These are phyloP conservation scores for Hemisphaericaspora lyxosophila DNA, from an alignment of 1,139 yeast species.

Conservation along the genomic window DNA sequence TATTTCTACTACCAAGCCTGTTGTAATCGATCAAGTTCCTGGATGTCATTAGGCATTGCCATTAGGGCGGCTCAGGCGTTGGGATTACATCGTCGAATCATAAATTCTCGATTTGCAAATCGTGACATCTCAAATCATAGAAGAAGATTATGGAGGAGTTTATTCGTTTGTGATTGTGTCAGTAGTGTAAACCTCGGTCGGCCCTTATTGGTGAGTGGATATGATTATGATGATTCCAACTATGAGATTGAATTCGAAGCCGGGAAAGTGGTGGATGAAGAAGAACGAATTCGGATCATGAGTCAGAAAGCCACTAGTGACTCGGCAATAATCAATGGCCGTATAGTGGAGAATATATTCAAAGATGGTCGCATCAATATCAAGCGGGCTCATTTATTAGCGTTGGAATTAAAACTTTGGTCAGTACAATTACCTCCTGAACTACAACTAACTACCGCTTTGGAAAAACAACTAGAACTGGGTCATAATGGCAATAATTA, in stretches of 20 bases:
- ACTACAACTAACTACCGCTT: conserved; percentile 14
- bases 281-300: conserved; percentile 11
- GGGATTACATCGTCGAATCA: conserved; percentile 62
- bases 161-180: conserved; percentile 42
- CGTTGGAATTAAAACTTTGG: conserved; percentile 41
- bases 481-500: conserved; percentile 20
- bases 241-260: conserved; percentile 1
- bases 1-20: conserved; percentile 38
- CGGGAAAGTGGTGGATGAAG: conserved; percentile 5
- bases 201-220: conserved; percentile 36
- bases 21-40: conserved; percentile 39
- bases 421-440: conserved; percentile 28
- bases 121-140: conserved; percentile 30
- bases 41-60: conserved; percentile 41
- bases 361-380: conserved; percentile 33
- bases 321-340: conserved; percentile 26
- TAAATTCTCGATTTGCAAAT: conserved; percentile 35
- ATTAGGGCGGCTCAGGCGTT: conserved; percentile 60
- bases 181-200: conserved; percentile 41
- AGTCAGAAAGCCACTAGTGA: conserved; percentile 14
- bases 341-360: conserved; percentile 30
- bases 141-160: conserved; percentile 38
- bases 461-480: conserved; percentile 12
- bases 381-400: conserved; percentile 33
- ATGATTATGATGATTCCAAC: conserved; percentile 40